Percentiles rank a stretch among this genome's conserved stretches.
Evolutionary conservation across 2,329 filamentous ascomycete genomes (phyloP).

Genomic region (Trichoderma sp.): DNA sequence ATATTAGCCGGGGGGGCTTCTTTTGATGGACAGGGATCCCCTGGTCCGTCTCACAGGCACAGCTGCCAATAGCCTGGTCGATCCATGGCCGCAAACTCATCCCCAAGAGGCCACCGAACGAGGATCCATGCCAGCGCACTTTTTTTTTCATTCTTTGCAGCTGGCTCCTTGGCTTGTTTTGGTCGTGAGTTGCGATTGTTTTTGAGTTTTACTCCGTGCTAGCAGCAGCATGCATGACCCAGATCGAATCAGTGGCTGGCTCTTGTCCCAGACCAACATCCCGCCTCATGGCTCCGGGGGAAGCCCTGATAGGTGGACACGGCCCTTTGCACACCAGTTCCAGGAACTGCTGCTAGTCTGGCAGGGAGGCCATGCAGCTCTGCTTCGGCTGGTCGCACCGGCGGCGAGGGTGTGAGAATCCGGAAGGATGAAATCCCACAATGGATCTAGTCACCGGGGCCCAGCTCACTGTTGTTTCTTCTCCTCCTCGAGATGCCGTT

Average conservation of each 20-base stretch:
- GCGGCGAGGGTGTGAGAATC: not conserved
- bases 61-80: not conserved
- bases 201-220: not conserved
- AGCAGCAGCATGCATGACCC: not conserved
- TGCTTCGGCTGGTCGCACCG: slow-evolving; percentile 18
- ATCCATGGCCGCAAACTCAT: not conserved
- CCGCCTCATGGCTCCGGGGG: slow-evolving; percentile 29
- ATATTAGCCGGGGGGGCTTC: not conserved
- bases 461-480: not conserved
- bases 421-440: not conserved
- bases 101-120: not conserved
- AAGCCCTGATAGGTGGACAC: slow-evolving; percentile 30
- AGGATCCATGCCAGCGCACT: not conserved
- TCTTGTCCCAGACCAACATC: not conserved
- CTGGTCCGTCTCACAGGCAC: not conserved
- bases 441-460: not conserved
- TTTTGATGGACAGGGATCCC: not conserved
- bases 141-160: not conserved
- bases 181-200: not conserved
- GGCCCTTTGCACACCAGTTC: not conserved
- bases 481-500: not conserved
- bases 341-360: not conserved
- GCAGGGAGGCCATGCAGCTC: slow-evolving; percentile 1
- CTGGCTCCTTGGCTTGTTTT: not conserved
- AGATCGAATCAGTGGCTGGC: not conserved